Base-by-base conservation (phyloP, 75 land plant genomes). In the Gnetum montanum region DNA sequence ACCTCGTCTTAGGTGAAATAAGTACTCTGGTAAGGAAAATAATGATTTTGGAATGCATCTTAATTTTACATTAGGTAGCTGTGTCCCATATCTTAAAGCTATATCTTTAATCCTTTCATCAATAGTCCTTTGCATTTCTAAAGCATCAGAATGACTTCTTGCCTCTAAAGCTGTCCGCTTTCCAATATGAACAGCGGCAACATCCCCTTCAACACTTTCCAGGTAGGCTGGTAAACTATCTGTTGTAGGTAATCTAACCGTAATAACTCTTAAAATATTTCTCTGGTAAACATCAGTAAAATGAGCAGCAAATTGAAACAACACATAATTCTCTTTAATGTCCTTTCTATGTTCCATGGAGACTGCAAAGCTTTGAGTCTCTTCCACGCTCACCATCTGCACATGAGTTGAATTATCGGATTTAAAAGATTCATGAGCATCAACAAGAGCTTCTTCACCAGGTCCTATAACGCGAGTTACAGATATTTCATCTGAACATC, bases 81-180 rank as follows among this genome's bases (percentile, higher is more conserved):
- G 74, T 13, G 72, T 71, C 23, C 99, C 99, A 71, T 78, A 84
- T 60, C 73, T 90, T 43, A 57, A 7, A 60, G 83, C 75, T 31
- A 95, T 81, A 61, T 95, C 94, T 61, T 86, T 95, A 18, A 91
- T 58, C 54, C 97, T 73, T 62, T 95, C 91, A 74, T 95, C 99
- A 26, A 95, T 59, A 2, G 79, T 73, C 13, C 54, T 24, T 24
- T 82, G 82, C 79, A 86, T 77, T 57, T 79, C 81, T 26, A 70
- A 60, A 23, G 93, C 83, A 74, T 90, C 93, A 34, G 80, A 67
- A 33, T 59, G 46, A 54, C 57, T 73, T 66, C 76, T 83, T 35
- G 96, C 98, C 66, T 59, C 72, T 60, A 90, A 71, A 4, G 81
- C 81, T 23, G 82, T 77, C 62, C 78, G 76, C 61, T 95, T 95